Evolutionary conservation across 2,329 filamentous ascomycete species (phyloP).

Genomic region (Penicillium palitans): DNA sequence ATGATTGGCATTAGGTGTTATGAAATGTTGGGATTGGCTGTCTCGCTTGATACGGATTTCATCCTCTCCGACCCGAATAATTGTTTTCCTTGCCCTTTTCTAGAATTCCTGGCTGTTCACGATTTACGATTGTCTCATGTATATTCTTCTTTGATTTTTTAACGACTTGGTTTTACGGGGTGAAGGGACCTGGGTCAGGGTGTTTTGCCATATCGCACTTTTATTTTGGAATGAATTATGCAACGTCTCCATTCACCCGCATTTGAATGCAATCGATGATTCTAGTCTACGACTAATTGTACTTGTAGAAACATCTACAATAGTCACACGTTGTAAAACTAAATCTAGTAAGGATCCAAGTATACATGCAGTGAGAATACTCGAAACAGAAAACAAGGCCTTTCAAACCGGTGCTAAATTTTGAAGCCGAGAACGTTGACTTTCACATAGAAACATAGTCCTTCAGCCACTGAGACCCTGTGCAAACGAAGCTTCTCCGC

Average conservation of each 20-base stretch:
- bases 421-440: too few relatives aligned
- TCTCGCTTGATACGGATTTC: background rate
- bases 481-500: too few relatives aligned
- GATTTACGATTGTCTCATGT: conserved; percentile 10
- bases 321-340: background rate
- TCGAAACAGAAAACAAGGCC: background rate
- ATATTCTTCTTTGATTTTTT: background rate
- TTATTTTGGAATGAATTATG: background rate
- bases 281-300: background rate
- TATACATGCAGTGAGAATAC: background rate
- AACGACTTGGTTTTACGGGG: background rate
- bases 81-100: background rate
- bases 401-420: background rate
- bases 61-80: background rate
- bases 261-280: background rate
- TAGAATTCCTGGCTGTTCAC: background rate
- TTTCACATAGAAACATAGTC: too few relatives aligned
- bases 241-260: background rate
- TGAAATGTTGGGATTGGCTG: background rate
- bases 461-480: too few relatives aligned
- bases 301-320: background rate
- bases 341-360: background rate
- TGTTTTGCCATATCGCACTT: background rate
- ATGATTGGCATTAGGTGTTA: background rate
- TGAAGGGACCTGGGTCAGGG: background rate